Base-by-base conservation (phyloP, 352 stramenopile species). In the Globisporangium alternatum region DNA sequence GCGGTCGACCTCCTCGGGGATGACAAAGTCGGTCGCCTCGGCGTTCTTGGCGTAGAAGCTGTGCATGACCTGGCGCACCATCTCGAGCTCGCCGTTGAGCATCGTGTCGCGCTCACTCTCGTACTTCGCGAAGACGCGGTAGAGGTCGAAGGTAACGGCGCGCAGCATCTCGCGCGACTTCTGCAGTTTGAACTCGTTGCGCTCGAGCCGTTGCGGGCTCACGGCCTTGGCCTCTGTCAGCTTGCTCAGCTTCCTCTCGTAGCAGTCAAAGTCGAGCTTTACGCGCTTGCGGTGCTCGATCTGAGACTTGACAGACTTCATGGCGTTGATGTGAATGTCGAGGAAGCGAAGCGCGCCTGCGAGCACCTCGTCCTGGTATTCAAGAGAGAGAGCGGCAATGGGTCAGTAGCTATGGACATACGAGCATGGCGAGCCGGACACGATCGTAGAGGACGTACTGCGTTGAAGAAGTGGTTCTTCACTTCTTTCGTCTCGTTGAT, bases 61-160 rank as follows among this genome's bases (percentile, higher is more conserved):
- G 62, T 90, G 73, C 83, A 92, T 90, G 17, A 90, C 81, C 60
- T 92, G 83, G 31, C 81, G 79, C 66, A 90, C 83, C 83, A 90
- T 89, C 64, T 89, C 81, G 31, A 90, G 74, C 64, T 92, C 81
- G n/a, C 77, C 81, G 45, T 88, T 88, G 3, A 90, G 71, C 81
- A 92, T 90, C 28, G 78, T 82, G 61, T 90, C 78, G 5, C 80
- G 80, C 61, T 89, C 81, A 62, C 80, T 87, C 60, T 91, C 78
- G 63, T 91, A 90, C 49, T 93, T 93, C 53, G 80, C 81, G 33
- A 88, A 92, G 7, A 90, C 80, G 31, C 80, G 80, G 54, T 90
- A 92, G 60, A 92, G 72, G 37, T 86, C 77, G 47, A 80, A 75
- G 3, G 83, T 90, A n/a, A 77, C 74, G 0, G 68, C 73, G 33